Evolutionary conservation across 495 filamentous ascomycete species (phyloP).

Genomic region (Neurospora hispaniola): DNA sequence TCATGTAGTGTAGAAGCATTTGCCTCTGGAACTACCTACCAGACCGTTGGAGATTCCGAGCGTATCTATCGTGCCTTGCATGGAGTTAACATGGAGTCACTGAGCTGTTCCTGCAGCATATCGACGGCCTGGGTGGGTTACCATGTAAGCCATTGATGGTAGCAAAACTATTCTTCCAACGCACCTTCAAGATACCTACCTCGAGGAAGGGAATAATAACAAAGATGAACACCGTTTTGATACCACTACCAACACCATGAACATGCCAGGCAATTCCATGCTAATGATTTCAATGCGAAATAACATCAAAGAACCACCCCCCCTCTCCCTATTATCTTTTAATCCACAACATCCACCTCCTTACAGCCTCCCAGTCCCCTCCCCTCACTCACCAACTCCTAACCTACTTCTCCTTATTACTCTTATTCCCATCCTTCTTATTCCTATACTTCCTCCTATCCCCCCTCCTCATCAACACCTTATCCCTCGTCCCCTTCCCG

Average conservation of each 20-base stretch:
- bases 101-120: not conserved
- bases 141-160: too few species aligned
- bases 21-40: not conserved
- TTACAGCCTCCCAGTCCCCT: constrained; percentile 10
- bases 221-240: too few species aligned
- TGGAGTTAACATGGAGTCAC: too few species aligned
- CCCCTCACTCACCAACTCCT: constrained; percentile 17
- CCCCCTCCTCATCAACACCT: constrained; percentile 58
- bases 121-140: too few species aligned
- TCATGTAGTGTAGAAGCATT: not conserved
- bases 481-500: constrained; percentile 73
- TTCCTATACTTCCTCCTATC: constrained; percentile 61
- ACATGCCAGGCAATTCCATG: not conserved
- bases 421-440: not conserved
- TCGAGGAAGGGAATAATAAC: too few species aligned
- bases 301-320: too few species aligned
- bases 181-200: too few species aligned
- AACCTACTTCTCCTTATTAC: not conserved
- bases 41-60: not conserved
- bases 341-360: too few species aligned
- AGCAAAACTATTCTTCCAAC: too few species aligned
- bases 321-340: constrained; percentile 1
- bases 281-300: not conserved
- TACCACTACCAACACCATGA: not conserved
- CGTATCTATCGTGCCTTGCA: not conserved